phyloP scores from a whole-genome alignment of 2,329 filamentous ascomycete species.

The Aspergillus alliaceus region DNA sequence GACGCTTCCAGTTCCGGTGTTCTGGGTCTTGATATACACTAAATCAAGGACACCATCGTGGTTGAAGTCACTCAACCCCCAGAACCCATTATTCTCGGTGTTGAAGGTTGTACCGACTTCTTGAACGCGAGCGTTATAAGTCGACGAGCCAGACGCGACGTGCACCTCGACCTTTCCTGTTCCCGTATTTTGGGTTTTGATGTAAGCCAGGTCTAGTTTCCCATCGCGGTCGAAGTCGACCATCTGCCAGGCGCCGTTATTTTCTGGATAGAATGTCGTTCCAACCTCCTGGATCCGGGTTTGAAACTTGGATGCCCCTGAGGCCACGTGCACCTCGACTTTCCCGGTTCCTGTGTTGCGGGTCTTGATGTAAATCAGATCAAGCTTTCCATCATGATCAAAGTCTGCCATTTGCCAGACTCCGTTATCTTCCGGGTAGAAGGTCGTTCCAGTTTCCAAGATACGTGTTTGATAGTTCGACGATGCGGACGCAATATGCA shows the following conservation, averaged over 20 bases:
- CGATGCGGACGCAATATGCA: constrained; percentile 12
- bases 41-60: constrained; percentile 12
- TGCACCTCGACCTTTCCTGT: constrained; percentile 15
- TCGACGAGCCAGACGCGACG: constrained; percentile 15
- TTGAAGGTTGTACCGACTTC: constrained; percentile 50
- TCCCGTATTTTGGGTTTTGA: constrained; percentile 14
- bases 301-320: constrained; percentile 26
- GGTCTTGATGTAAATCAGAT: constrained; percentile 17
- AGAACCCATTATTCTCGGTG: constrained; percentile 10
- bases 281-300: constrained; percentile 65
- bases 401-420: constrained; percentile 12
- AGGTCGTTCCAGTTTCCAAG: constrained; percentile 66
- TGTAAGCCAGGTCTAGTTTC: constrained; percentile 14
- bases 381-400: constrained; percentile 12
- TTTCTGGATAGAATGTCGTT: constrained; percentile 50
- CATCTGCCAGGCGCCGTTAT: constrained; percentile 14
- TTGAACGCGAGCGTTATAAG: constrained; percentile 12
- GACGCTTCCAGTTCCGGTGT: constrained; percentile 11
- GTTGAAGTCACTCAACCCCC: constrained; percentile 12
- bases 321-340: constrained; percentile 16
- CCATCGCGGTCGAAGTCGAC: constrained; percentile 13
- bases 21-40: constrained; percentile 12
- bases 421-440: constrained; percentile 21
- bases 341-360: constrained; percentile 13
- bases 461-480: constrained; percentile 51